phyloP scores from a whole-genome alignment of 169 alveolate species.

The Cryptosporidium ubiquitum region DNA sequence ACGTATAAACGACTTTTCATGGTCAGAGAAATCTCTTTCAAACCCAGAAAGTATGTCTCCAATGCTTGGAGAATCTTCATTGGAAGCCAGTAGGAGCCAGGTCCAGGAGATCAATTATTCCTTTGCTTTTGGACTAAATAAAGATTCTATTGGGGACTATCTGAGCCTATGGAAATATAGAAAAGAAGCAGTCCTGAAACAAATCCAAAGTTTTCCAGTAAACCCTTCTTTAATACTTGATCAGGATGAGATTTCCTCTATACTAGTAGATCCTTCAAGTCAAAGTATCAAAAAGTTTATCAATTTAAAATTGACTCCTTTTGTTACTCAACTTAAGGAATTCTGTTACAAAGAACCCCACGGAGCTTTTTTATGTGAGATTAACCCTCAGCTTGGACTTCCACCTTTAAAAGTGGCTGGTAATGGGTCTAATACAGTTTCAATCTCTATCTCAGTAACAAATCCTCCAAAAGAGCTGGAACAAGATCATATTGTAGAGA shows the following conservation, averaged over 20 bases:
- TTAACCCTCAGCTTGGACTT: constrained; percentile 8
- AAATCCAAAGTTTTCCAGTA: background rate
- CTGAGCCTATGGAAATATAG: constrained; percentile 40
- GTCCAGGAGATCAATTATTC: background rate
- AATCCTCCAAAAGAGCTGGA: constrained; percentile 24
- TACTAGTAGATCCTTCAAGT: background rate
- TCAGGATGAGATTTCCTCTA: background rate
- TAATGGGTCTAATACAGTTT: background rate
- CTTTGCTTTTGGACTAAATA: constrained; percentile 41
- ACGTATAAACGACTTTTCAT: constrained; percentile 18
- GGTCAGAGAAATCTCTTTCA: constrained; percentile 63
- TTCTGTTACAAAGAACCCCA: constrained; percentile 40
- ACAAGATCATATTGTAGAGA: background rate
- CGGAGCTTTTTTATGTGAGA: constrained; percentile 59
- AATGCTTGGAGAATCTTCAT: background rate
- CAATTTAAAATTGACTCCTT: background rate
- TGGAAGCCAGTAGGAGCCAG: background rate
- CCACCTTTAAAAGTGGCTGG: constrained; percentile 7
- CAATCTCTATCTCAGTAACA: constrained; percentile 41
- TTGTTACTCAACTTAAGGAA: constrained; percentile 11
- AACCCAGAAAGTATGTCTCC: background rate
- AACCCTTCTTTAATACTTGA: background rate
- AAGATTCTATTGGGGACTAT: background rate
- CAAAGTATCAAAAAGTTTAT: background rate
- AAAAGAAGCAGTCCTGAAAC: background rate